Conservation (phyloP, 1,284 basidiomycete genomes). For the Microbotryomycetes sp. region DNA sequence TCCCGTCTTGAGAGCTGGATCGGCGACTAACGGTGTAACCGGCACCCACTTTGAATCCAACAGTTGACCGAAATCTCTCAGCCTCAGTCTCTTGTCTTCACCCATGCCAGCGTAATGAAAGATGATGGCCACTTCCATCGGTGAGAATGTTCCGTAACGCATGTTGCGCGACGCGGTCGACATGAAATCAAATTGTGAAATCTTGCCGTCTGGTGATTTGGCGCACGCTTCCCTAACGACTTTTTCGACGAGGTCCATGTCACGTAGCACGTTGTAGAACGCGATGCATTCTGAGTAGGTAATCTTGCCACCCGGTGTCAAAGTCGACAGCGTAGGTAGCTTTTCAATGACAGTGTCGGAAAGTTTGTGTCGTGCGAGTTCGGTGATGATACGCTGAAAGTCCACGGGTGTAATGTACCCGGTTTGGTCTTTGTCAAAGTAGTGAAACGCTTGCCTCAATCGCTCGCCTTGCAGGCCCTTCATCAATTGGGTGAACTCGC, state of each 20-base stretch:
- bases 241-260: slow-evolving; percentile 92
- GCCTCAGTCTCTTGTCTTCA: slow-evolving; percentile 54
- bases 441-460: slow-evolving; percentile 83
- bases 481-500: slow-evolving; percentile 93
- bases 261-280: slow-evolving; percentile 79
- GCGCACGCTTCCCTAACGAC: slow-evolving; percentile 67
- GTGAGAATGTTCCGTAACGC: slow-evolving; percentile 84
- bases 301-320: slow-evolving; percentile 79
- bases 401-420: slow-evolving; percentile 86
- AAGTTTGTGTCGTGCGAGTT: slow-evolving; percentile 89
- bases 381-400: slow-evolving; percentile 89
- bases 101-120: slow-evolving; percentile 92
- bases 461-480: slow-evolving; percentile 94
- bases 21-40: slow-evolving; percentile 34
- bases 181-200: slow-evolving; percentile 52
- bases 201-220: slow-evolving; percentile 86
- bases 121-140: slow-evolving; percentile 90
- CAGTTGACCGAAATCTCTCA: slow-evolving; percentile 81
- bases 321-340: slow-evolving; percentile 76
- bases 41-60: slow-evolving; percentile 76
- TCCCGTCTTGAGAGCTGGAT: slow-evolving; percentile 1
- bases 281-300: slow-evolving; percentile 91
- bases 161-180: slow-evolving; percentile 49
- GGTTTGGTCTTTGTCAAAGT: slow-evolving; percentile 76
- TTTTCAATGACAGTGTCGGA: slow-evolving; percentile 83